Base-by-base conservation (phyloP, 2,329 filamentous ascomycete species). In the Geosmithia putterillii region DNA sequence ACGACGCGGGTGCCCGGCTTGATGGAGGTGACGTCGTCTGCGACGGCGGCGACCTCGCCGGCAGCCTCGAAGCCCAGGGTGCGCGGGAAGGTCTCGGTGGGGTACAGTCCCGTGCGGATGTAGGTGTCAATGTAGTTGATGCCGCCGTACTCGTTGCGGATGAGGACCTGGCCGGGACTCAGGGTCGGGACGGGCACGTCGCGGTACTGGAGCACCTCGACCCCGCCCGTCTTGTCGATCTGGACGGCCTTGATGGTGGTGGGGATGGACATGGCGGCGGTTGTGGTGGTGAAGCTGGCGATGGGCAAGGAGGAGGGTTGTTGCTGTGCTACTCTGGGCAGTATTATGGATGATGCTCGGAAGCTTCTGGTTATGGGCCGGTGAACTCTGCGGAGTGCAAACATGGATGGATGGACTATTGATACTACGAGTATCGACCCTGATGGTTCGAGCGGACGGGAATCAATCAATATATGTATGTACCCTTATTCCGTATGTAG, bases 91-190 rank as follows among this genome's bases (percentile, higher is more conserved):
- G 46, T 38, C 1, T 83, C 72, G 1, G 79, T 67, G 4, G 10
- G 71, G 69, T 95, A 95, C 42, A 94, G 75, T 10, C 89, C 89
- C 12, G 74, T 79, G 58, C 89, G 86, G 74, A 89, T 94, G 65
- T 95, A 94, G 35, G 69, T 94, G 63, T 95, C 89, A 55, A 95
- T 94, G 65, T 76, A 95, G 65, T 95, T 95, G 47, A 95, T 69
- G 46, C 88, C 89, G 41, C 83, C 71, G 57, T 76, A 84, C 49
- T 81, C 76, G 62, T 94, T 94, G 63, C 82, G 83, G 46, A 95
- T 76, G 4, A 95, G 74, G 19, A 95, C 63, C 51, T 94, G 72
- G 46, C 79, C 81, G n/a, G 81, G 75, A 32, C 75, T 67, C 2
- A 74, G 75, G 41, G 70, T 65, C 0, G 87, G 86, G 1, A 94